Evolutionary conservation across 257 asterid genomes (phyloP).

Genomic region (Fraxinus anomala): DNA sequence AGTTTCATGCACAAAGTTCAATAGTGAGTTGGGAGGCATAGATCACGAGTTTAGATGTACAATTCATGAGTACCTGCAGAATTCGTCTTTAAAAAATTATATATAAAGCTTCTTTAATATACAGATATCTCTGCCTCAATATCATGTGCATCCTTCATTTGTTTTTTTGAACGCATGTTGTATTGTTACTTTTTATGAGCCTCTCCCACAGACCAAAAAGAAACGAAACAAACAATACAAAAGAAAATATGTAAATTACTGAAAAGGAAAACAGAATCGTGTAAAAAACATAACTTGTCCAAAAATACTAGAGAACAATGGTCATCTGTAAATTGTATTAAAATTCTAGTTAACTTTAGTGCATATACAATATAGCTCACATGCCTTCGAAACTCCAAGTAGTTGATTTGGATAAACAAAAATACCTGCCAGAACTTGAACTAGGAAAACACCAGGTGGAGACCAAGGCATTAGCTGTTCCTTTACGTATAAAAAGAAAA

Average conservation of each 20-base stretch:
- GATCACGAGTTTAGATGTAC: neutral
- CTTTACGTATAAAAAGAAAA: neutral
- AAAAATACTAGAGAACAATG: neutral
- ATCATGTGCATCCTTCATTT: neutral
- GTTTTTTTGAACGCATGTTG: neutral
- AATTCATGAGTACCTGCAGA: neutral
- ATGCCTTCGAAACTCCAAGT: neutral
- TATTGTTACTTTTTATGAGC: neutral
- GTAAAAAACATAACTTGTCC: neutral
- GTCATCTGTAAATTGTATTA: neutral
- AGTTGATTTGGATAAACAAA: neutral
- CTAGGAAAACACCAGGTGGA: neutral
- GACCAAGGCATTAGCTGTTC: neutral
- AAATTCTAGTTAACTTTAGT: neutral
- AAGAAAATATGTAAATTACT: neutral
- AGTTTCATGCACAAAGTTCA: neutral
- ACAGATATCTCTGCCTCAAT: neutral
- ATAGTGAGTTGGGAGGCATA: neutral
- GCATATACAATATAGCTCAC: neutral
- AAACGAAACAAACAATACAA: neutral
- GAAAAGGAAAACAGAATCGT: neutral
- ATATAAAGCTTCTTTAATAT: neutral
- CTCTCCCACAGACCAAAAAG: neutral
- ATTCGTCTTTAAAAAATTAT: neutral
- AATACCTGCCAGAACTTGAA: neutral